Conservation (phyloP, 2,329 filamentous ascomycete species). For the Metarhizium humberi region DNA sequence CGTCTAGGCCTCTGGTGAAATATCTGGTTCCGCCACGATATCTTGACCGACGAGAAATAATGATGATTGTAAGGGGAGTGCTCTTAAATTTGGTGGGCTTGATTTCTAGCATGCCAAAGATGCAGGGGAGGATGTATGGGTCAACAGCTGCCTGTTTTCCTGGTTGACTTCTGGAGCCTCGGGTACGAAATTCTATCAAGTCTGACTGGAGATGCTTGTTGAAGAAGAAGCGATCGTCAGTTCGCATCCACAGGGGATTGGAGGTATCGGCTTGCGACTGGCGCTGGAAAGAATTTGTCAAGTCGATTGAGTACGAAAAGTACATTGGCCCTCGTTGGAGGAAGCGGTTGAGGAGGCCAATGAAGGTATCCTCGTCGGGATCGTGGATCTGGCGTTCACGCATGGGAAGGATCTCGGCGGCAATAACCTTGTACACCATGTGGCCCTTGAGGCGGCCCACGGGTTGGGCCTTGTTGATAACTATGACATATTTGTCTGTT, state of each 20-base stretch:
- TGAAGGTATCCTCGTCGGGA: constrained; percentile 86
- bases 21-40: constrained; percentile 87
- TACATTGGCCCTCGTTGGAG: constrained; percentile 85
- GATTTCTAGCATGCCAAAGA: constrained; percentile 94
- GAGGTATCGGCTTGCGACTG: constrained; percentile 68
- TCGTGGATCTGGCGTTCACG: constrained; percentile 88
- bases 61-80: constrained; percentile 71
- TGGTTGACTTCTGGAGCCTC: constrained; percentile 50
- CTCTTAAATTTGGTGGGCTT: constrained; percentile 77
- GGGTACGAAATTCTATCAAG: constrained; percentile 75
- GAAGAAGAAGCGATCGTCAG: constrained; percentile 98
- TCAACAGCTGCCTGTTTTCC: constrained; percentile 70
- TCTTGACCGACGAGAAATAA: constrained; percentile 84
- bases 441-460: constrained; percentile 89
- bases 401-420: constrained; percentile 88
- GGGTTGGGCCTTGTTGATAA: constrained; percentile 89
- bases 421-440: constrained; percentile 87
- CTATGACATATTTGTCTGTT: constrained; percentile 85
- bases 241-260: constrained; percentile 76
- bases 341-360: constrained; percentile 70
- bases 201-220: constrained; percentile 89
- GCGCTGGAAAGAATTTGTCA: constrained; percentile 94
- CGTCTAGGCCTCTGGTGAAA: constrained; percentile 89
- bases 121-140: constrained; percentile 88
- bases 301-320: constrained; percentile 94